Evolutionary conservation across 352 stramenopile species (phyloP).

Genomic region (Phytophthora agathidicida): DNA sequence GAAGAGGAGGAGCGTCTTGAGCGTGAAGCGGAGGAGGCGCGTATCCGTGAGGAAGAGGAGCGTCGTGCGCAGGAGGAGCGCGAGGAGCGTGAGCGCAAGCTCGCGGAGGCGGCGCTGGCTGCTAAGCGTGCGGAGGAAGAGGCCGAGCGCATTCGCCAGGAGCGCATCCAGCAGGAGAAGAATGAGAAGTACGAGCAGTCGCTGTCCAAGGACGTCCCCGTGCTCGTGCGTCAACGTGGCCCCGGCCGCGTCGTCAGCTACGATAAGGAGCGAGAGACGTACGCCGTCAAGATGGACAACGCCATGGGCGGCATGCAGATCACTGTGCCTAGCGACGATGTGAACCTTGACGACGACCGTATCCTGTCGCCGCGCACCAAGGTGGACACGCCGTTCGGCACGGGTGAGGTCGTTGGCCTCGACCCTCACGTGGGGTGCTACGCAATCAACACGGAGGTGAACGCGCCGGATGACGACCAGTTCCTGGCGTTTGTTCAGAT

Average conservation of each 20-base stretch:
- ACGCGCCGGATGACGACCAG: constrained; percentile 74
- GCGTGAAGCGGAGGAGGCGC: constrained; percentile 34
- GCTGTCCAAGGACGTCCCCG: constrained; percentile 86
- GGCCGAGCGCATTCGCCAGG: constrained; percentile 52
- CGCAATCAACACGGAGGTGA: constrained; percentile 85
- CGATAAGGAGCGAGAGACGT: constrained; percentile 80
- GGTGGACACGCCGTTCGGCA: constrained; percentile 86
- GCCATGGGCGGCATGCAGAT: constrained; percentile 73
- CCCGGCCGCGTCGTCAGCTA: constrained; percentile 78
- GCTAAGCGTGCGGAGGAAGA: constrained; percentile 47
- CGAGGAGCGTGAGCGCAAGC: constrained; percentile 48
- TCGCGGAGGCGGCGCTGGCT: constrained; percentile 48
- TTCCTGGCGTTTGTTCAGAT: constrained; percentile 89
- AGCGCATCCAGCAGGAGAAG: constrained; percentile 68
- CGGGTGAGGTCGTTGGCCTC: constrained; percentile 81
- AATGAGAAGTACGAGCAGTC: constrained; percentile 88
- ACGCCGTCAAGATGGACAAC: constrained; percentile 72
- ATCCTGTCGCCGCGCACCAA: constrained; percentile 86
- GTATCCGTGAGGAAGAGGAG: constrained; percentile 39
- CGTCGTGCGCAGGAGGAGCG: constrained; percentile 37
- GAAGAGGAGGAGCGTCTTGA: constrained; percentile 36
- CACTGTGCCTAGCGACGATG: constrained; percentile 67
- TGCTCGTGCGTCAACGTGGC: constrained; percentile 76
- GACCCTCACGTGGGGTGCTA: constrained; percentile 91
- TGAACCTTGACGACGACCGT: constrained; percentile 85